Evolutionary conservation across 2,329 filamentous ascomycete genomes (phyloP).

Genomic region (Fusarium hainanense): DNA sequence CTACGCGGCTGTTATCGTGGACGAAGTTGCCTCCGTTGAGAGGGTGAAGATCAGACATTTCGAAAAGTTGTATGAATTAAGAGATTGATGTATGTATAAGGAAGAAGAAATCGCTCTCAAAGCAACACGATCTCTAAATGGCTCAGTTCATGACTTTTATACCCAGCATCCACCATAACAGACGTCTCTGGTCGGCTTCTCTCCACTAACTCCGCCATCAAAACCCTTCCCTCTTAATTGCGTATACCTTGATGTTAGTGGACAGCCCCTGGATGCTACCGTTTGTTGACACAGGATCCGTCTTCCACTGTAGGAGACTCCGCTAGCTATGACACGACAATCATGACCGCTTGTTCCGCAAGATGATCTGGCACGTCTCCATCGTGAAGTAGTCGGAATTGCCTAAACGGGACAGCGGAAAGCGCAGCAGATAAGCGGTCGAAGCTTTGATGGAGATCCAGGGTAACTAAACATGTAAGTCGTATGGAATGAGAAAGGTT

Average conservation of each 20-base stretch:
- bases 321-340: background rate
- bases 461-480: conserved; percentile 15
- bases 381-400: conserved; percentile 30
- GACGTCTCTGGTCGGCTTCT: background rate
- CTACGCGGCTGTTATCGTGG: conserved; percentile 36
- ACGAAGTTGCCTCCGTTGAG: conserved; percentile 44
- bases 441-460: conserved; percentile 9
- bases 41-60: conserved; percentile 40
- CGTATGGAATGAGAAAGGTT: conserved; percentile 18
- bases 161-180: conserved; percentile 3
- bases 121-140: background rate
- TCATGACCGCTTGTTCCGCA: conserved; percentile 9
- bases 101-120: background rate
- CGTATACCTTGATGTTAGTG: background rate
- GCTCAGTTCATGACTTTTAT: conserved; percentile 18
- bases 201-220: conserved; percentile 15
- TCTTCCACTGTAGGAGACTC: conserved; percentile 5
- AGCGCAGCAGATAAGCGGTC: conserved; percentile 22
- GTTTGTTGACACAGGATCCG: background rate
- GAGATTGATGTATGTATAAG: background rate
- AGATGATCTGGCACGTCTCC: conserved; percentile 36
- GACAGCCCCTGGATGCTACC: background rate
- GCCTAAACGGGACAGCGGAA: conserved; percentile 11
- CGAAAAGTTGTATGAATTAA: background rate
- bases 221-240: background rate